These are phyloP conservation scores for Actinomortierella ambigua DNA, from an alignment of 371 early-diverging fungal species.

Conservation along the genomic window DNA sequence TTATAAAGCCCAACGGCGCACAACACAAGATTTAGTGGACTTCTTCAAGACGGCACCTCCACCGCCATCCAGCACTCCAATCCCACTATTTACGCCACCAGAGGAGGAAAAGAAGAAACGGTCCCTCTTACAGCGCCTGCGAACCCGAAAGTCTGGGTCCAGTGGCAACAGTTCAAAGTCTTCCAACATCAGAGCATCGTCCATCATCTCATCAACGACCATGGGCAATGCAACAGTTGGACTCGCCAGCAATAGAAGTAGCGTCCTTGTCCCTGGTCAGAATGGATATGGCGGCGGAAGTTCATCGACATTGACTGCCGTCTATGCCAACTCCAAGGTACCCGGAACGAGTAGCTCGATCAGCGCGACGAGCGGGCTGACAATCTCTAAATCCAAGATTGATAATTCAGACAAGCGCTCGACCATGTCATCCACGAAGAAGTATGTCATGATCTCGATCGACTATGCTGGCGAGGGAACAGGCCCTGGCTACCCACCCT, in stretches of 20 bases:
- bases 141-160: slow-evolving; percentile 17
- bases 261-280: slow-evolving; percentile 2
- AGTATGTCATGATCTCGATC: slow-evolving; percentile 26
- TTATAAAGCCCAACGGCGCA: slow-evolving; percentile 30
- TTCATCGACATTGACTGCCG: too few species aligned
- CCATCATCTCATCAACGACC: too few species aligned
- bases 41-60: slow-evolving; percentile 34
- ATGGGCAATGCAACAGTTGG: too few species aligned
- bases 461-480: slow-evolving; percentile 6
- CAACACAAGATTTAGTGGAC: slow-evolving; percentile 31
- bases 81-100: neutral
- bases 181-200: too few species aligned
- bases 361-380: slow-evolving; percentile 6
- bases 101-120: slow-evolving; percentile 37
- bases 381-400: slow-evolving; percentile 1
- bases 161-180: neutral
- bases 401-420: too few species aligned
- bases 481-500: too few species aligned
- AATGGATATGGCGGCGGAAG: neutral
- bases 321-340: too few species aligned
- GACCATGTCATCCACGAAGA: slow-evolving; percentile 11
- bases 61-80: neutral
- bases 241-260: slow-evolving; percentile 3
- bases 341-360: slow-evolving; percentile 3
- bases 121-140: slow-evolving; percentile 15